Evolutionary conservation across 805 yeast genomes (phyloP), one percentile per base, ranked within the genome.

Genomic region (Metschnikowia peoriensis): DNA sequence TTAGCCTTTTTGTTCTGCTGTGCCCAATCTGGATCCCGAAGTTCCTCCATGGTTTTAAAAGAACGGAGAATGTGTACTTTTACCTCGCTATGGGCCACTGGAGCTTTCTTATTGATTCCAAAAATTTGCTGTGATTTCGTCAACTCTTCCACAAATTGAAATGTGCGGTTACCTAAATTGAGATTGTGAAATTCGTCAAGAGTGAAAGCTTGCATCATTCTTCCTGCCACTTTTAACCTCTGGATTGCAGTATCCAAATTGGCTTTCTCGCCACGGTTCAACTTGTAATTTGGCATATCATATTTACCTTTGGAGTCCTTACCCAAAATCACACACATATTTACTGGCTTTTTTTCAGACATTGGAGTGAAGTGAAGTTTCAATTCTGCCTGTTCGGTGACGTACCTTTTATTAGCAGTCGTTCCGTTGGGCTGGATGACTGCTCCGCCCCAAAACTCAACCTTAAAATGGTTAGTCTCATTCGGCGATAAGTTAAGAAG

Each of bases 151-250:
- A 77, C 84, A 57, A 90, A 87, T 54, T 82, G 82, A 68, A 90
- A 90, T 3, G 88, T 77, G 54, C 97, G 74, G 57, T 84, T 81
- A 10, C 97, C 94, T 63, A 89, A 81, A 0, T 93, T 92, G 44
- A 81, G 79, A 39, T 85, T 72, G 49, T 83, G 67, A 96, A 93
- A 89, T 64, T 91, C 97, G 59, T 92, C 97, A 60, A 83, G 84
- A 0, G 97, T 92, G 67, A 80, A 91, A 0, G 97, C 96, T 61
- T 89, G 93, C 96, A 89, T 89, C 68, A 92, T 68, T 60, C 96
- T 77, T 4, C 88, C 96, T 4, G 89, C 97, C 54, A 90, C 81
- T 61, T 94, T 81, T 57, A 93, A 66, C 65, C 89, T 89, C 57
- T 73, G 75, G 15, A 88, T 71, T 1, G 97, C 97, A 6, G 84